These are phyloP conservation scores for Yamadazyma ubonensis DNA, from an alignment of 805 yeast genomes.

Conservation along the genomic window DNA sequence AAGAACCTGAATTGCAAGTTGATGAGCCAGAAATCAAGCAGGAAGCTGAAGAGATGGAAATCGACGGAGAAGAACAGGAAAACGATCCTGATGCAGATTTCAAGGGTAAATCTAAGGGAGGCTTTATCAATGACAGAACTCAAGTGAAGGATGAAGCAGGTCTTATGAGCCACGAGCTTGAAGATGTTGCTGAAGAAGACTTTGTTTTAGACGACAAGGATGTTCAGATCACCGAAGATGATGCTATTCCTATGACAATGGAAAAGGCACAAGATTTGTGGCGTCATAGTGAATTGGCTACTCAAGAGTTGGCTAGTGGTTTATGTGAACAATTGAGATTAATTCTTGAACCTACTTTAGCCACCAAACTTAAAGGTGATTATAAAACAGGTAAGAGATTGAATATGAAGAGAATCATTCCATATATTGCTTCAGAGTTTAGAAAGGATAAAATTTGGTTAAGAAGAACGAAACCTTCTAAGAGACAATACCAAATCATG, in stretches of 20 bases:
- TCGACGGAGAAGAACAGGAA: slow-evolving; percentile 31
- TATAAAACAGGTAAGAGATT: slow-evolving; percentile 95
- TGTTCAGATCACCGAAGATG: slow-evolving; percentile 17
- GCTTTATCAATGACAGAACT: slow-evolving; percentile 49
- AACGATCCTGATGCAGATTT: slow-evolving; percentile 43
- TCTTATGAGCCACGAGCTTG: slow-evolving; percentile 21
- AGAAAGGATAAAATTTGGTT: slow-evolving; percentile 98
- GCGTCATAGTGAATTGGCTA: slow-evolving; percentile 79
- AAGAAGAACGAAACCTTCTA: slow-evolving; percentile 94
- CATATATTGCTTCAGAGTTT: slow-evolving; percentile 96
- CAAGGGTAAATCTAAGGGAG: slow-evolving; percentile 51
- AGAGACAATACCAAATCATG: slow-evolving; percentile 96
- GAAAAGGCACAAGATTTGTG: slow-evolving; percentile 77
- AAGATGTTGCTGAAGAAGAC: slow-evolving; percentile 20
- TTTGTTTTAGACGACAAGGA: slow-evolving; percentile 19
- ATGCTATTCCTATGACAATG: slow-evolving; percentile 46
- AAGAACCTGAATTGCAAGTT: slow-evolving; percentile 27
- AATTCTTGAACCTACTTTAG: slow-evolving; percentile 91
- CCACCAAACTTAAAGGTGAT: slow-evolving; percentile 94
- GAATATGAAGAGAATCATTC: slow-evolving; percentile 96
- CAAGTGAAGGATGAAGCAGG: slow-evolving; percentile 29
- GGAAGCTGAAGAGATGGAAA: slow-evolving; percentile 29
- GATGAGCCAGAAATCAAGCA: slow-evolving; percentile 29
- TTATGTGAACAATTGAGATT: slow-evolving; percentile 90
- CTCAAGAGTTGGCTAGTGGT: slow-evolving; percentile 82